Evolutionary conservation across 208 protist genomes (phyloP), one percentile per base, ranked within the genome.

Genomic region (Crithidia thermophila): DNA sequence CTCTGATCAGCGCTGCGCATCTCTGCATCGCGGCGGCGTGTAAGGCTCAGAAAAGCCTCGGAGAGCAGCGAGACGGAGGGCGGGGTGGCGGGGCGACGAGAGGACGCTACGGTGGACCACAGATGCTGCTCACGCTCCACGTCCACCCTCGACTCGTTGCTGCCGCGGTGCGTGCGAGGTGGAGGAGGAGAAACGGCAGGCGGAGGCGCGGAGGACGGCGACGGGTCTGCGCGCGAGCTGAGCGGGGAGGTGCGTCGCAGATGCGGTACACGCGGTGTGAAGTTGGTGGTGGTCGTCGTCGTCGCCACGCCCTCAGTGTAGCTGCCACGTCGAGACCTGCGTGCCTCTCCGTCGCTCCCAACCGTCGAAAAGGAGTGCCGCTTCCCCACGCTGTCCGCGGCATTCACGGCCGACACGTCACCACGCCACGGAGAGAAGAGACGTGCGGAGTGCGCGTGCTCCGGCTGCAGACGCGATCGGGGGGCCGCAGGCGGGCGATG

Each of bases 351-450:
- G 20, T 7, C 40, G 13, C 13, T 20, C 16, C 40, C 16, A 46
- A 21, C 16, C 40, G 40, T 6, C 40, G 9, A 9, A 6, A 20
- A 46, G 9, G 16, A 21, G 40, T 9, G 16, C 40, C 9, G 20
- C 25, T 8, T 33, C 37, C 21, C 37, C 23, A 1, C 51, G 6
- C 6, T 37, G 25, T 36, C 34, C 4, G 6, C 13, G 16, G 18
- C 40, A 20, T 9, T 6, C 20, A 18, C 40, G 16, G 40, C 40
- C 8, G 9, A 9, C 40, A 18, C 3, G 20, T 49, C 61, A 4
- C 20, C 13, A 8, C 61, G 61, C 61, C 61, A 64, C 18, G 58
- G 58, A 33, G 58, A 64, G 31, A 64, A 64, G 31, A 64, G 58
- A 9, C 58, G 58, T 8, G 30, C 10, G 43, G 20, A 43, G 4